These are phyloP conservation scores for Malus hybrid DNA, from an alignment of 331 rosid species.

Conservation along the genomic window DNA sequence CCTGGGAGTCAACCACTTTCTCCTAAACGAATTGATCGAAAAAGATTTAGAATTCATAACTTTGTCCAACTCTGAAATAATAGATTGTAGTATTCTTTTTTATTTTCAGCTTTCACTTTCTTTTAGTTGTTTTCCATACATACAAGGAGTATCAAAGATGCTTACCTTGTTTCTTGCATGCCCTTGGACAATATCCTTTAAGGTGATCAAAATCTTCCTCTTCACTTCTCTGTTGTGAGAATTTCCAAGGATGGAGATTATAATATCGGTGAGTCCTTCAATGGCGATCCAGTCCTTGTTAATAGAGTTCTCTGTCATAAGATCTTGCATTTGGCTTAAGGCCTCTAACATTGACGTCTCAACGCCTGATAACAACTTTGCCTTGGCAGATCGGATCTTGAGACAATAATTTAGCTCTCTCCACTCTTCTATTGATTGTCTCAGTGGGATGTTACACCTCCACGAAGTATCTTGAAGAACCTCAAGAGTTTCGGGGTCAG, in stretches of 20 bases:
- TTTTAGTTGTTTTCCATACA: background rate
- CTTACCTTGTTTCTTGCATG: constrained; percentile 70
- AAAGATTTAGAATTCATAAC: background rate
- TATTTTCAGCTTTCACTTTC: background rate
- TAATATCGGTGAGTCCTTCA: constrained; percentile 44
- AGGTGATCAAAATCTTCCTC: constrained; percentile 48
- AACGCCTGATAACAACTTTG: constrained; percentile 26
- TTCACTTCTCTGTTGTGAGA: constrained; percentile 45
- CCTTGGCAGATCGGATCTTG: constrained; percentile 45
- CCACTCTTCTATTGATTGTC: constrained; percentile 85
- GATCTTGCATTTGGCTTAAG: constrained; percentile 50
- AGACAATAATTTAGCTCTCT: constrained; percentile 72
- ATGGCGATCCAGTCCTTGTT: constrained; percentile 81
- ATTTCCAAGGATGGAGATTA: constrained; percentile 44
- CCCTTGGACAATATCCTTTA: constrained; percentile 60
- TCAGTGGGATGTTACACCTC: constrained; percentile 57
- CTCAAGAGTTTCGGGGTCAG: constrained; percentile 58
- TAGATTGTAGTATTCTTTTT: background rate
- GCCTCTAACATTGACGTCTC: constrained; percentile 35
- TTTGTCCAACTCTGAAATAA: background rate
- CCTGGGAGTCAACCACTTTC: constrained; percentile 44
- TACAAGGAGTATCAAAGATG: background rate
- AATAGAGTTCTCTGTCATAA: constrained; percentile 53
- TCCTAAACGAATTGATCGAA: constrained; percentile 38
- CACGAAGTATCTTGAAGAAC: constrained; percentile 53